phyloP scores from a whole-genome alignment of 306 rosid genomes.

The Medicago lupulina region DNA sequence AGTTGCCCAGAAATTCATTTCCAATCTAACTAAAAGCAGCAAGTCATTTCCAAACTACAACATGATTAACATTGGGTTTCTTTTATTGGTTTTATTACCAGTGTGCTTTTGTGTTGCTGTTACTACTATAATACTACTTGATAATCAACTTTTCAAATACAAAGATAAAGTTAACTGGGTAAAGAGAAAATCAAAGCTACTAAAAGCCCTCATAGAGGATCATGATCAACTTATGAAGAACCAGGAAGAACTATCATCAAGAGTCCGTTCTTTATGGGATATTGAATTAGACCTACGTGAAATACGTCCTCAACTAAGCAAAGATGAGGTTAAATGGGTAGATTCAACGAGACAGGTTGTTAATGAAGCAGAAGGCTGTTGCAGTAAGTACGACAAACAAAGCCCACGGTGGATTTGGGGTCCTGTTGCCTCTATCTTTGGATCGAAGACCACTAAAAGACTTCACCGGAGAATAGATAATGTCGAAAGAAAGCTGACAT shows the following conservation, averaged over 20 bases:
- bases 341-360: neutral
- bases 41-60: no score
- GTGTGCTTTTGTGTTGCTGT: neutral
- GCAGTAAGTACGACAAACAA: neutral
- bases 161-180: slow-evolving; percentile 43
- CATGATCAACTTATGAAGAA: neutral
- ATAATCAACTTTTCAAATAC: neutral
- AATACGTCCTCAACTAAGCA: neutral
- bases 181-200: slow-evolving; percentile 24
- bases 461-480: neutral
- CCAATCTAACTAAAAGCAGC: no score
- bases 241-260: neutral
- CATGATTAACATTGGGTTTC: no score
- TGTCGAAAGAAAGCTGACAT: neutral
- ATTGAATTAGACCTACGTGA: neutral
- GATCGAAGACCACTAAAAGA: neutral
- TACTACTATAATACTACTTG: no score
- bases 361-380: neutral
- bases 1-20: no score
- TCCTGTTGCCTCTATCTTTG: neutral
- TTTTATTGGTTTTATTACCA: no score
- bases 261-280: slow-evolving; percentile 21
- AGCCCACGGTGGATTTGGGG: neutral
- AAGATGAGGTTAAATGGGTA: slow-evolving; percentile 33
- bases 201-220: slow-evolving; percentile 32